These are phyloP conservation scores for Phragmites australis DNA, from an alignment of 176 grass and related monocot genomes.

Conservation along the genomic window DNA sequence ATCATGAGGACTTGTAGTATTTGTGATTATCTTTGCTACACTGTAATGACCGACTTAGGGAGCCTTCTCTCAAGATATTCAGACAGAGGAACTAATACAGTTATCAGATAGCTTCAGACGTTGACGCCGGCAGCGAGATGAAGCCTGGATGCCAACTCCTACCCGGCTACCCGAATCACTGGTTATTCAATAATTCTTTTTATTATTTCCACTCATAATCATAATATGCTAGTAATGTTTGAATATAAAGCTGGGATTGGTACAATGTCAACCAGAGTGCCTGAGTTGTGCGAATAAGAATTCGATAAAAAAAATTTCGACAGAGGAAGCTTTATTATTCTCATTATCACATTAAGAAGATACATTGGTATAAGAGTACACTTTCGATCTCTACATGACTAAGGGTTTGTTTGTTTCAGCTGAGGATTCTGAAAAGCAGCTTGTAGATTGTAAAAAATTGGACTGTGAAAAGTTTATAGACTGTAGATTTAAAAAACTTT, in stretches of 20 bases:
- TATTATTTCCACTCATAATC: neutral
- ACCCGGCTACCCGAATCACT: neutral
- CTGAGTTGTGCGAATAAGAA: neutral
- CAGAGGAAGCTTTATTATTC: too few relatives aligned
- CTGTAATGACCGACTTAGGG: neutral
- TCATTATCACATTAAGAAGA: too few relatives aligned
- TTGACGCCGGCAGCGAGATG: neutral
- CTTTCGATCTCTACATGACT: too few relatives aligned
- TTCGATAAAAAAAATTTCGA: too few relatives aligned
- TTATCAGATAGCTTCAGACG: neutral
- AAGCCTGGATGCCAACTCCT: neutral
- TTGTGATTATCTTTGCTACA: neutral
- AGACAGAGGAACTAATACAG: neutral
- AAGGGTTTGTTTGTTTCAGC: too few relatives aligned
- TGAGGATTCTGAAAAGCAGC: too few relatives aligned
- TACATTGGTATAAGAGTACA: too few relatives aligned
- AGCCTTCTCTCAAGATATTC: neutral
- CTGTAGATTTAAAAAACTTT: too few relatives aligned
- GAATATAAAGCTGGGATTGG: neutral
- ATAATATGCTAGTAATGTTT: neutral
- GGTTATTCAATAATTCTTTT: neutral
- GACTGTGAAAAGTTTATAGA: too few relatives aligned
- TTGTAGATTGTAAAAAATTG: too few relatives aligned
- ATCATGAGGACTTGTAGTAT: neutral
- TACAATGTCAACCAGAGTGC: neutral